Base-by-base conservation (phyloP, 148 eudicot species). In the Camellia japonica region DNA sequence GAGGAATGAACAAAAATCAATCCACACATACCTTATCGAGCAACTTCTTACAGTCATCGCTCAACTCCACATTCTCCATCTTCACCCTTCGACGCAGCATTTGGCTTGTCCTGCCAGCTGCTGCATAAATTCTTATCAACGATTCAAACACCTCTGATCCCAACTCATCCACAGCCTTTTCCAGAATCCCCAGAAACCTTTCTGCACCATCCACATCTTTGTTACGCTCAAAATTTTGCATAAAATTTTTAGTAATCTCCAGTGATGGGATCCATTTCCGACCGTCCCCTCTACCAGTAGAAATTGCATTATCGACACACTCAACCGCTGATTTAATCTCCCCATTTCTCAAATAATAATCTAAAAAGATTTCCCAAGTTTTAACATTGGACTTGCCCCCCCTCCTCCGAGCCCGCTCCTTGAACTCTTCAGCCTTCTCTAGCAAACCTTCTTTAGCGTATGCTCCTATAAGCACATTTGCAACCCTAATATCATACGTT, bases 1-100 rank as follows among this genome's bases (percentile, higher is more conserved):
- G 62, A 52, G 19, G 42, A 42, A 20, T n/a, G 46, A 7, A 38
- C 11, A 59, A 60, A 60, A 73, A 78, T 91, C 89, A 89, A 75
- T 86, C 89, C 60, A 47, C 74, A 56, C 86, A 86, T 47, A 93
- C 83, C 68, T 38, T 85, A 62, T 92, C 88, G 18, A 96, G 91
- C 84, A 93, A 86, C 79, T 83, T 88, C 86, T 88, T 88, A 79
- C 91, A 88, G 68, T 82, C 93, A 7, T 89, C 94, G 59, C 90
- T 90, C 85, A 93, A 87, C 86, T 93, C 95, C 20, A 92, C 86
- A 76, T 92, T 93, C 86, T 93, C 98, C 99, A 95, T 93, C 85
- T 91, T 95, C 84, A 95, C 67, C 80, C 97, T 82, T 18, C 91
- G 91, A 64, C 84, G 79, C 85, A 95, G 73, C 2, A 88, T 82